These are phyloP conservation scores for Nemophila menziesii DNA, from an alignment of 257 asterid species.

Conservation along the genomic window DNA sequence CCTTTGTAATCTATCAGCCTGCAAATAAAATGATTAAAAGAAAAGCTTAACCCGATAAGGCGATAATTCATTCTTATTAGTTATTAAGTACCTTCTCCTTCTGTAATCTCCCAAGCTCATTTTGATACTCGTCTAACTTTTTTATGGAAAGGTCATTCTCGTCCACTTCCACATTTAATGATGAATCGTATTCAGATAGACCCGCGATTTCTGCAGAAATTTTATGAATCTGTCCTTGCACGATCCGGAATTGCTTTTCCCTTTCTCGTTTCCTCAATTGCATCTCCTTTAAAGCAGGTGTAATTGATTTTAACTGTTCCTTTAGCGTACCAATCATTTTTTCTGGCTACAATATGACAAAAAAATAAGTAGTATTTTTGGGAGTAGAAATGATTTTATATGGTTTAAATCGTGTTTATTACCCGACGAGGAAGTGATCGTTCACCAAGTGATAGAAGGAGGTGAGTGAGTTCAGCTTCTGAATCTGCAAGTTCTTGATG, in stretches of 20 bases:
- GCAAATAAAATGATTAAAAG: constrained; percentile 11
- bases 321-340: constrained; percentile 79
- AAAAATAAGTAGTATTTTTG: background rate
- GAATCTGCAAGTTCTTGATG: constrained; percentile 93
- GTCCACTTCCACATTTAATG: constrained; percentile 37
- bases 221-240: constrained; percentile 71
- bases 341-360: constrained; percentile 57
- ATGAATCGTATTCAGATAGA: constrained; percentile 58
- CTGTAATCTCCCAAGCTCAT: constrained; percentile 83
- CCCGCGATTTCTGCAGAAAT: constrained; percentile 86
- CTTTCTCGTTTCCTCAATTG: constrained; percentile 72
- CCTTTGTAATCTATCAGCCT: constrained; percentile 80
- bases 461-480: constrained; percentile 86
- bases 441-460: constrained; percentile 84
- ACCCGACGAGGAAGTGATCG: constrained; percentile 90
- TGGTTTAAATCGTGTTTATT: constrained; percentile 11
- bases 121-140: constrained; percentile 75
- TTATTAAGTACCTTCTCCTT: constrained; percentile 85
- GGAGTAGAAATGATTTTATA: too few species aligned
- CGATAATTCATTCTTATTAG: background rate
- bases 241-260: constrained; percentile 66
- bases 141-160: constrained; percentile 75
- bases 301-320: constrained; percentile 74
- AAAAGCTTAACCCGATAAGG: constrained; percentile 3
- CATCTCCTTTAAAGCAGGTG: constrained; percentile 86